Conservation (phyloP, 352 stramenopile genomes). For the Globisporangium mamillatum region DNA sequence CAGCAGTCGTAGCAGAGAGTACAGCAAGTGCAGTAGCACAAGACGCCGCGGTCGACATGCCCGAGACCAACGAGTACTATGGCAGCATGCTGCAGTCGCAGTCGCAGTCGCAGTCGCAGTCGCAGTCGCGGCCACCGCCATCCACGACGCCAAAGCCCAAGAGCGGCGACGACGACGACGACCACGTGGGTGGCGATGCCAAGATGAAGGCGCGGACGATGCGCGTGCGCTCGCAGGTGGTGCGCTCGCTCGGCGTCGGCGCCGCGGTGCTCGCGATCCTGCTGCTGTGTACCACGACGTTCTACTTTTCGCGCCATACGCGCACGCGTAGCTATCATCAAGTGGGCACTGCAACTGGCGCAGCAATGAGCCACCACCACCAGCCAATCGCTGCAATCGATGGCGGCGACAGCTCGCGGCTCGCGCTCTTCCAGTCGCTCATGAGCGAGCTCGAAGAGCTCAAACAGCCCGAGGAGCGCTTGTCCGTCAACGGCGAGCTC, state of each 20-base stretch:
- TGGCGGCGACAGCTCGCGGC: not conserved
- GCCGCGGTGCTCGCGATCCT: conserved; percentile 2
- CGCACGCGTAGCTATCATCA: not conserved
- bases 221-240: conserved; percentile 2
- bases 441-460: conserved; percentile 37
- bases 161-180: not conserved
- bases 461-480: conserved; percentile 31
- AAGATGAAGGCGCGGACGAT: not conserved
- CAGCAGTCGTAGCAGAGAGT: not conserved
- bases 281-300: conserved; percentile 12
- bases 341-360: not conserved
- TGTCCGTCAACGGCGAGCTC: conserved; percentile 50
- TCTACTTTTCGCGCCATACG: conserved; percentile 3
- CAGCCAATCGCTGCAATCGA: not conserved
- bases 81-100: conserved; percentile 18
- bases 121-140: too few relatives aligned
- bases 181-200: conserved; percentile 3
- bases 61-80: conserved; percentile 17
- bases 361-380: not conserved
- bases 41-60: conserved; percentile 8
- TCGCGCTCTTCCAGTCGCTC: conserved; percentile 22
- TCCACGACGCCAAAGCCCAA: not conserved
- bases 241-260: conserved; percentile 14
- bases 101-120: not conserved
- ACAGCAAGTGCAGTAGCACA: not conserved